Conservation (phyloP, 2,329 filamentous ascomycete genomes). For the Periconia digitata region DNA sequence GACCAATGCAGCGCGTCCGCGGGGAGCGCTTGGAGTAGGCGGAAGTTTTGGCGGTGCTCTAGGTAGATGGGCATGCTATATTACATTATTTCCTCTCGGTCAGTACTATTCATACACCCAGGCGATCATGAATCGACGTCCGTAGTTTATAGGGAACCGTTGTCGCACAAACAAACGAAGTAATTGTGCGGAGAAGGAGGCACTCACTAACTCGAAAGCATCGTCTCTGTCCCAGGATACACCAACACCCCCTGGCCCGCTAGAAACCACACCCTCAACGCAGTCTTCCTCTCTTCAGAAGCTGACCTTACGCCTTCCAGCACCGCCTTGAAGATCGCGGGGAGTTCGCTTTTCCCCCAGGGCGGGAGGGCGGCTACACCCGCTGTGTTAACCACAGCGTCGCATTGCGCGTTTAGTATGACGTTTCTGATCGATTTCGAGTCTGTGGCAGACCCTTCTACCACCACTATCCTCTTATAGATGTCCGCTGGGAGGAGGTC, state of each 20-base stretch:
- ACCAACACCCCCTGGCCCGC: conserved; percentile 40
- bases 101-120: no score
- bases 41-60: conserved; percentile 38
- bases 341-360: conserved; percentile 41
- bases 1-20: conserved; percentile 41
- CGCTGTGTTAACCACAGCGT: conserved; percentile 46
- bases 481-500: conserved; percentile 37
- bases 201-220: conserved; percentile 28
- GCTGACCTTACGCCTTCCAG: conserved; percentile 37
- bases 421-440: conserved; percentile 36
- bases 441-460: conserved; percentile 45
- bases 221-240: conserved; percentile 37
- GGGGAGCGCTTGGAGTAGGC: conserved; percentile 27
- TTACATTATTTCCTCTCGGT: conserved; percentile 11
- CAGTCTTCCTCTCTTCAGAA: conserved; percentile 32
- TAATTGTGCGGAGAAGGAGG: conserved; percentile 13
- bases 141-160: no score
- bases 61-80: conserved; percentile 39
- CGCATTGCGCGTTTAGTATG: conserved; percentile 41
- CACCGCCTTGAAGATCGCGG: conserved; percentile 42
- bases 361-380: conserved; percentile 43
- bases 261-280: conserved; percentile 45
- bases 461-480: conserved; percentile 34
- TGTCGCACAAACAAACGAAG: background rate
- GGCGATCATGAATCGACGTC: no score